Evolutionary conservation across 2,329 filamentous ascomycete species (phyloP).

Genomic region (Trichoderma brevicompactum): DNA sequence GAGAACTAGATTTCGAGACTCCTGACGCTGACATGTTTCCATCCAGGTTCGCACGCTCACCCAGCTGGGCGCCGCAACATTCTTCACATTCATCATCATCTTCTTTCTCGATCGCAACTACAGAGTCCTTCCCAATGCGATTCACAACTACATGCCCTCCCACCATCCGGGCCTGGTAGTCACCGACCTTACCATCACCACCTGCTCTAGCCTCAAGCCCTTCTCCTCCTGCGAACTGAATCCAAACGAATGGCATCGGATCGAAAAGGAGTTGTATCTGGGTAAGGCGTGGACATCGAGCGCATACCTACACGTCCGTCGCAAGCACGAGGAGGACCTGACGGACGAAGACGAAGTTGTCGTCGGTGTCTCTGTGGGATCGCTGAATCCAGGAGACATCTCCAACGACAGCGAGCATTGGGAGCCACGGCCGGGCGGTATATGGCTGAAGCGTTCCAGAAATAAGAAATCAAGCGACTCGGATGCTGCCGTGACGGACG

Average conservation of each 20-base stretch:
- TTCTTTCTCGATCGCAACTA: slow-evolving; percentile 89
- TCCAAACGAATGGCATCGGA: slow-evolving; percentile 71
- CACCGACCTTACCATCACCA: slow-evolving; percentile 80
- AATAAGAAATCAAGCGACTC: slow-evolving; percentile 77
- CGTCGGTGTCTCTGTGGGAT: slow-evolving; percentile 75
- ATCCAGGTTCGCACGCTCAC: slow-evolving; percentile 67
- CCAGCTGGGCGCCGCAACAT: slow-evolving; percentile 71
- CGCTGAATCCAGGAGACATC: slow-evolving; percentile 64
- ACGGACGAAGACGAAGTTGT: slow-evolving; percentile 75
- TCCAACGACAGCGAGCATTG: slow-evolving; percentile 64
- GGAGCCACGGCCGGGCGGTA: slow-evolving; percentile 75
- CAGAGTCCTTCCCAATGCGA: slow-evolving; percentile 79
- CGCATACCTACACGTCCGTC: slow-evolving; percentile 80
- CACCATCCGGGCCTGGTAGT: slow-evolving; percentile 85
- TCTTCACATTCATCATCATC: slow-evolving; percentile 70
- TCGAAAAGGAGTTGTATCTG: slow-evolving; percentile 90
- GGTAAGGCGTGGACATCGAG: slow-evolving; percentile 72
- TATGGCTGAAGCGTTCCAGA: slow-evolving; percentile 80
- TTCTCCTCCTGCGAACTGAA: slow-evolving; percentile 80
- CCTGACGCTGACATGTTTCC: slow-evolving; percentile 1
- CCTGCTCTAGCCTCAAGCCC: slow-evolving; percentile 74
- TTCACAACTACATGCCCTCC: slow-evolving; percentile 84
- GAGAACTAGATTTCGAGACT: too few species aligned
- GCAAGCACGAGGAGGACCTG: slow-evolving; percentile 86
- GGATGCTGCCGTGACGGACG: slow-evolving; percentile 72